Evolutionary conservation across 2,329 filamentous ascomycete genomes (phyloP).

Genomic region (Helminthosporium solani): DNA sequence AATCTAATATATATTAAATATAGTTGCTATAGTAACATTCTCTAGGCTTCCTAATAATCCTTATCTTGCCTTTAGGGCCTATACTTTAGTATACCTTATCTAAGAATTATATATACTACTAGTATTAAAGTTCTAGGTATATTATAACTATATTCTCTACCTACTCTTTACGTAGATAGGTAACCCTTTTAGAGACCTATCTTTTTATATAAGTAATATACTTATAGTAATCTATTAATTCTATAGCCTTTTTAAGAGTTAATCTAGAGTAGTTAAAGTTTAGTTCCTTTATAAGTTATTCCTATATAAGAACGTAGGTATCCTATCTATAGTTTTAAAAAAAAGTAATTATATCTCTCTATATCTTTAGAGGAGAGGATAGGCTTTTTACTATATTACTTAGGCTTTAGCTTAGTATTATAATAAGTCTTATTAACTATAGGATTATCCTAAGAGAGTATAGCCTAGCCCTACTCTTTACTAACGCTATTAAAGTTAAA

Average conservation of each 20-base stretch:
- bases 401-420: background rate
- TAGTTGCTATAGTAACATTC: no score
- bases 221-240: constrained; percentile 6
- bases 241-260: constrained; percentile 1
- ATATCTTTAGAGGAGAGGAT: constrained; percentile 2
- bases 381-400: constrained; percentile 1
- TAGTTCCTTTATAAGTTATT: constrained; percentile 2
- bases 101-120: constrained; percentile 3
- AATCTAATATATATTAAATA: no score
- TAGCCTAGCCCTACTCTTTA: constrained; percentile 2
- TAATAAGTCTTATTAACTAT: constrained; percentile 1
- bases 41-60: constrained; percentile 4
- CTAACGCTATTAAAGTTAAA: constrained; percentile 4
- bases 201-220: constrained; percentile 7
- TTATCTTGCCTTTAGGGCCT: background rate
- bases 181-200: background rate
- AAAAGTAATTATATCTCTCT: constrained; percentile 2
- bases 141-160: background rate
- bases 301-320: constrained; percentile 4
- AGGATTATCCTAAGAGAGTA: constrained; percentile 4
- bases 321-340: constrained; percentile 9
- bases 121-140: background rate
- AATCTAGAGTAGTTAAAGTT: background rate
- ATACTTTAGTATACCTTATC: constrained; percentile 5
- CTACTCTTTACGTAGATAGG: background rate